A percentile compares a stretch with the other conserved stretches of the same genome.
Conservation (phyloP, 228 moss, liverwort and hornwort genomes). For the Sphagnum magellanicum region DNA sequence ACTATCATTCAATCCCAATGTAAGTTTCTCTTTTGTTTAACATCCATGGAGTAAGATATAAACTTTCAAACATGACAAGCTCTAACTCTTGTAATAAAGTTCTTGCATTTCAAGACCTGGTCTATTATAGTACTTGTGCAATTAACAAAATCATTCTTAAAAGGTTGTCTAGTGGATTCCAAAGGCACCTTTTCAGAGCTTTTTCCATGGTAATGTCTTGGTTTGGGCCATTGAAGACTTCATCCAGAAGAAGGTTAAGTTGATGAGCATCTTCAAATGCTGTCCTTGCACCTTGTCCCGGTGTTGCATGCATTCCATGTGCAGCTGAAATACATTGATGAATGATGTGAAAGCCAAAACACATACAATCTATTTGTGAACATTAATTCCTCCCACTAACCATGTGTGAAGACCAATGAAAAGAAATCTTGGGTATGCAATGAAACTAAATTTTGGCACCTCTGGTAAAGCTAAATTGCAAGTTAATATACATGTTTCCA, state of each 20-base stretch:
- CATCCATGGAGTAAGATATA: background rate
- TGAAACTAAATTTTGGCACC: too few species aligned
- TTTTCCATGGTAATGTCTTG: background rate
- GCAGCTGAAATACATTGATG: background rate
- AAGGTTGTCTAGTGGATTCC: background rate
- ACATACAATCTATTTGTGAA: too few species aligned
- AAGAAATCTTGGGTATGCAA: too few species aligned
- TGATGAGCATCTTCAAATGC: background rate
- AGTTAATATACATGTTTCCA: too few species aligned
- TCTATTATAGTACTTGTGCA: background rate
- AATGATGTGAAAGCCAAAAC: too few species aligned
- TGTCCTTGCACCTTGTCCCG: background rate
- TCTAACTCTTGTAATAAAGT: background rate
- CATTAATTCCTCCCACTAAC: too few species aligned
- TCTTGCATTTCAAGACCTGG: background rate
- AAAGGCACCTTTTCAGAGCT: background rate
- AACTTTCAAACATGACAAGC: background rate
- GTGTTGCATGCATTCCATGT: background rate
- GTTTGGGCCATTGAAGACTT: background rate
- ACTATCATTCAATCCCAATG: background rate
- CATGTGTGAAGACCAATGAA: too few species aligned
- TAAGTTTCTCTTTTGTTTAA: background rate
- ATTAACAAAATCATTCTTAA: background rate
- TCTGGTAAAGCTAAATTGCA: too few species aligned
- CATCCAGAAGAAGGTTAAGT: background rate